Conservation (phyloP, 345 rosid species). For the Boechera retrofracta region DNA sequence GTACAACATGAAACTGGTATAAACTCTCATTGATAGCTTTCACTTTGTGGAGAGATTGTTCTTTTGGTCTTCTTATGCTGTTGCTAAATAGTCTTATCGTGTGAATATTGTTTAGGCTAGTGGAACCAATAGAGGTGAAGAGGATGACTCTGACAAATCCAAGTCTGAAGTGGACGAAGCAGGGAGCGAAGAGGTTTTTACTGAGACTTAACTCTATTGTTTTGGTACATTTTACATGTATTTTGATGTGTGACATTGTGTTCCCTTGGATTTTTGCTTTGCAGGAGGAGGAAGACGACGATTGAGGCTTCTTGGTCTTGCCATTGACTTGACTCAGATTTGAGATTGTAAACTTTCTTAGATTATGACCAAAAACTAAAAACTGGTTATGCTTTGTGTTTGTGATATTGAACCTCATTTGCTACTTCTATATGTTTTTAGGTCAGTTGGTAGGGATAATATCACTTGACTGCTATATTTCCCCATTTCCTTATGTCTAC, state of each 20-base stretch:
- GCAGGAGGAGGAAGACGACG: conserved; percentile 71
- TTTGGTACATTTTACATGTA: not conserved
- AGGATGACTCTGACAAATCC: conserved; percentile 78
- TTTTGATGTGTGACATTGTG: not conserved
- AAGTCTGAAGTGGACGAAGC: conserved; percentile 79
- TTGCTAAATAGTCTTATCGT: not conserved
- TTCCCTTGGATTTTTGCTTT: not conserved
- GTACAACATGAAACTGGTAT: conserved; percentile 70
- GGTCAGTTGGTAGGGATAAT: conserved; percentile 37
- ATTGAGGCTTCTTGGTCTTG: conserved; percentile 38
- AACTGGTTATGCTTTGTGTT: conserved; percentile 41
- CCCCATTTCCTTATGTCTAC: not conserved
- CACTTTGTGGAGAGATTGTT: not conserved
- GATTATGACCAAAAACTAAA: conserved; percentile 28
- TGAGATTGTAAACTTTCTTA: conserved; percentile 42
- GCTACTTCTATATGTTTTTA: conserved; percentile 23
- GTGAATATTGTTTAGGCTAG: conserved; percentile 49
- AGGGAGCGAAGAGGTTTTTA: conserved; percentile 61
- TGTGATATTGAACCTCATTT: conserved; percentile 33
- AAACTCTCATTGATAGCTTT: not conserved
- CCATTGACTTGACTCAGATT: conserved; percentile 44
- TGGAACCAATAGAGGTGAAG: conserved; percentile 55
- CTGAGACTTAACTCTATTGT: conserved; percentile 2
- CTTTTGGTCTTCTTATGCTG: not conserved
- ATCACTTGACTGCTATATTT: conserved; percentile 29